A percentile compares a stretch with the other conserved stretches of the same genome.
Conservation (phyloP, 1,284 basidiomycete species). For the Porodaedalea pini region DNA sequence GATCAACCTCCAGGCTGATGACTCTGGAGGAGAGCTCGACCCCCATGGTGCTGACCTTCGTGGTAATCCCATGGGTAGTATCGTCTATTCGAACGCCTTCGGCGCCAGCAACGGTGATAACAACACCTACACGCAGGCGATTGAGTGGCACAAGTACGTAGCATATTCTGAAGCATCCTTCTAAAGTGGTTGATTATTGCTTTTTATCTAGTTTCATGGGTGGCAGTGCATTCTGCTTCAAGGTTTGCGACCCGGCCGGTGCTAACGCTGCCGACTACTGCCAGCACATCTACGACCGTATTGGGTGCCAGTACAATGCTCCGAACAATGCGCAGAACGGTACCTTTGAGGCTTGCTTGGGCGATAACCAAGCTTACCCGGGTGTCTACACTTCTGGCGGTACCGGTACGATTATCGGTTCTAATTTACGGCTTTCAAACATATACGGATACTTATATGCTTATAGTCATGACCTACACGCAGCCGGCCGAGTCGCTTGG, state of each 20-base stretch:
- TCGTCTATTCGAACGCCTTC: constrained; percentile 56
- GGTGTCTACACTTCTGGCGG: constrained; percentile 51
- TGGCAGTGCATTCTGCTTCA: constrained; percentile 47
- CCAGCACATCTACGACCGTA: constrained; percentile 62
- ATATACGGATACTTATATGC: not conserved
- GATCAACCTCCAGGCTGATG: constrained; percentile 51
- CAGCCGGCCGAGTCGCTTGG: constrained; percentile 62
- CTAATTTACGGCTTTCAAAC: not conserved
- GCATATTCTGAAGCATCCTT: not conserved
- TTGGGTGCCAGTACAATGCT: constrained; percentile 67
- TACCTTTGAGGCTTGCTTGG: constrained; percentile 57
- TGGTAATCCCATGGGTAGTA: constrained; percentile 52
- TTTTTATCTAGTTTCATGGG: constrained; percentile 60
- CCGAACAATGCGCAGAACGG: constrained; percentile 57
- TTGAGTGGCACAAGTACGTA: constrained; percentile 58
- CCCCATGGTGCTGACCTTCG: constrained; percentile 54
- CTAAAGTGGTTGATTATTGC: not conserved
- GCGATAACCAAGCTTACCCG: constrained; percentile 59
- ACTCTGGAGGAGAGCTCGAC: constrained; percentile 69
- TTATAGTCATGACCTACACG: constrained; percentile 42
- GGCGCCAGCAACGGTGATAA: constrained; percentile 34
- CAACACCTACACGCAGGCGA: constrained; percentile 47
- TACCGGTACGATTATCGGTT: constrained; percentile 20
- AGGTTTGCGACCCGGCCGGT: constrained; percentile 58
- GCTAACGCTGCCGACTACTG: constrained; percentile 51